Conservation (phyloP, 2,329 filamentous ascomycete genomes). For the Ilyonectria destructans region DNA sequence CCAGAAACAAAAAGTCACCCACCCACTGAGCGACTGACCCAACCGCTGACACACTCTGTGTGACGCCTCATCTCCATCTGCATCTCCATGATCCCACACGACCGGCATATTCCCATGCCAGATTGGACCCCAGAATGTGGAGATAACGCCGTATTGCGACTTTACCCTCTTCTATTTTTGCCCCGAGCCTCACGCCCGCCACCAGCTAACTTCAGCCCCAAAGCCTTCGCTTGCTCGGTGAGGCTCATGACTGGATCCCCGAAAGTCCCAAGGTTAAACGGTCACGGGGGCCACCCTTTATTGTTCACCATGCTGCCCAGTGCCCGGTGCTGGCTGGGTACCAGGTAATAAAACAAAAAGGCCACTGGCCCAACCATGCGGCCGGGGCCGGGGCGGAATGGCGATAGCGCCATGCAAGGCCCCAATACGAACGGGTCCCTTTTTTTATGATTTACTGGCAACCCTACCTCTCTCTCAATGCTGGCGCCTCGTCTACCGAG, state of each 20-base stretch:
- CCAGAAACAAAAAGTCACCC: not conserved
- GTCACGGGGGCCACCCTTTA: slow-evolving; percentile 19
- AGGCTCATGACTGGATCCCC: not conserved
- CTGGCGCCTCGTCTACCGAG: slow-evolving; percentile 29
- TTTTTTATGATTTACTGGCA: slow-evolving; percentile 18
- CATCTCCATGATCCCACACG: slow-evolving; percentile 15
- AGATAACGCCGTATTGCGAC: slow-evolving; percentile 24
- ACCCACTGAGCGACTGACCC: not conserved
- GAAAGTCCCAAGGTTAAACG: not conserved
- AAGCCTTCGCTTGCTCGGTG: slow-evolving; percentile 16
- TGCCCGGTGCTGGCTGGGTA: not conserved
- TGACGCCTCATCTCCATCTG: slow-evolving; percentile 6
- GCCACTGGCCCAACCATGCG: slow-evolving; percentile 18
- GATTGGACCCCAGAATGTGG: slow-evolving; percentile 23
- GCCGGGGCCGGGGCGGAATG: slow-evolving; percentile 36
- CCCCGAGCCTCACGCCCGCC: slow-evolving; percentile 1
- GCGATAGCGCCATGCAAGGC: slow-evolving; percentile 46
- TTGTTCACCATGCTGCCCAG: slow-evolving; percentile 20
- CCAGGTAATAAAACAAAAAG: slow-evolving; percentile 30
- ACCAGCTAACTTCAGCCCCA: slow-evolving; percentile 9
- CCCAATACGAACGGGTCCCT: slow-evolving; percentile 31
- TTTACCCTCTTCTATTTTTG: slow-evolving; percentile 12
- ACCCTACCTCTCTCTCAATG: slow-evolving; percentile 36
- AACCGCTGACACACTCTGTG: slow-evolving; percentile 8
- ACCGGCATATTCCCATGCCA: slow-evolving; percentile 16